Percentiles rank a stretch among this genome's conserved stretches.
phyloP scores from a whole-genome alignment of 768 basidiomycete species.

The Boletus edulis region DNA sequence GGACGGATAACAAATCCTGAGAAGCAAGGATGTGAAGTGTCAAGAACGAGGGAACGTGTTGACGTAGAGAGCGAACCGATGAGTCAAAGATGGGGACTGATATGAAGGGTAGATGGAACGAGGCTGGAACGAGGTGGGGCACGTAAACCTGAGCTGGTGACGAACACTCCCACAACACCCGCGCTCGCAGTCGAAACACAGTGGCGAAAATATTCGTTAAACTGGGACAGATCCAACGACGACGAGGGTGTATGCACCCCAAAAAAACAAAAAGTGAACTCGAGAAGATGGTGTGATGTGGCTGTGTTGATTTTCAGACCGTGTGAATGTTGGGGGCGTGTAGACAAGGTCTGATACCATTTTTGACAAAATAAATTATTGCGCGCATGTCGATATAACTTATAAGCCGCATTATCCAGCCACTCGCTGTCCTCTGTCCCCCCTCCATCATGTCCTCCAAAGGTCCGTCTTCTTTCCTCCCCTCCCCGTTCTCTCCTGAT shows the following conservation, averaged over 20 bases:
- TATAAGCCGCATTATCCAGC: constrained; percentile 9
- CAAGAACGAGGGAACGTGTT: constrained; percentile 13
- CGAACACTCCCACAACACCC: too few species aligned
- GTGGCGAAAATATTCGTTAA: too few species aligned
- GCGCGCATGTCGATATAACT: constrained; percentile 14
- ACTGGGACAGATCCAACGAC: too few species aligned
- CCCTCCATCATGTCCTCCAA: constrained; percentile 33
- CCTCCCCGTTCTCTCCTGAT: neutral
- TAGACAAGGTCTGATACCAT: constrained; percentile 24
- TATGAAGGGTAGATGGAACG: neutral
- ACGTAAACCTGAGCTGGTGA: neutral
- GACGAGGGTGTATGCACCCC: neutral
- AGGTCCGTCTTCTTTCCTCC: constrained; percentile 17
- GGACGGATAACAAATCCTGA: neutral
- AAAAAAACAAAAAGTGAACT: neutral
- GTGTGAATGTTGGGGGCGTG: constrained; percentile 31
- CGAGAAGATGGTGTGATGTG: constrained; percentile 13
- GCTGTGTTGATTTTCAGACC: constrained; percentile 27
- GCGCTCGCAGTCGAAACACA: too few species aligned
- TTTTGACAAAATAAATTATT: constrained; percentile 17
- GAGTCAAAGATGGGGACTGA: neutral
- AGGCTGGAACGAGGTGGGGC: constrained; percentile 14
- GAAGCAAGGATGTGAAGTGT: neutral
- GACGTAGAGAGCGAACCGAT: neutral
- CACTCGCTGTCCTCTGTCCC: neutral